These are phyloP conservation scores for Globisporangium solare DNA, from an alignment of 352 stramenopile species.

Conservation along the genomic window DNA sequence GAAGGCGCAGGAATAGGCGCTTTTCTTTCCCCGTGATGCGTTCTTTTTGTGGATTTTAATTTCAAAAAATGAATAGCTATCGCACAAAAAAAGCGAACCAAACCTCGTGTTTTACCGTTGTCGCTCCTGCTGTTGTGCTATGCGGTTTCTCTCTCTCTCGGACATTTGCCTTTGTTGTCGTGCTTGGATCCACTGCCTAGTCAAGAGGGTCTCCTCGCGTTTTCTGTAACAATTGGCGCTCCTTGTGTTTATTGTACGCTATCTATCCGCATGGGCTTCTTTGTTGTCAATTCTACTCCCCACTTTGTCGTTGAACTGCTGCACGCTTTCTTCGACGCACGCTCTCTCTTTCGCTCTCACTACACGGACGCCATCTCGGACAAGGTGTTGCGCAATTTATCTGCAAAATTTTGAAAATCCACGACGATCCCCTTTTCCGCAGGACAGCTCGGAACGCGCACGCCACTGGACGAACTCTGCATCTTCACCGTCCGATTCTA, in stretches of 20 bases:
- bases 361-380: constrained; percentile 85
- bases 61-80: background rate
- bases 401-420: constrained; percentile 74
- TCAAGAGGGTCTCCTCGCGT: background rate
- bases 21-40: background rate
- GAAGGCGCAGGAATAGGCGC: constrained; percentile 30
- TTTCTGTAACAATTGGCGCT: constrained; percentile 1
- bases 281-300: background rate
- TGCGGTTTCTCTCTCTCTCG: background rate
- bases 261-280: background rate
- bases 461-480: constrained; percentile 71
- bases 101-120: background rate
- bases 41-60: constrained; percentile 5
- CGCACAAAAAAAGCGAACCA: background rate
- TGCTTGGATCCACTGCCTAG: constrained; percentile 2
- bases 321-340: background rate
- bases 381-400: constrained; percentile 77
- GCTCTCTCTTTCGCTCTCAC: background rate
- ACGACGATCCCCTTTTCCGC: constrained; percentile 66
- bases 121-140: background rate
- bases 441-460: constrained; percentile 72
- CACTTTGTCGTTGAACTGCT: background rate
- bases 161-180: constrained; percentile 5
- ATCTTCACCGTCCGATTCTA: constrained; percentile 84
- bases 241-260: background rate